Evolutionary conservation across 352 stramenopile genomes (phyloP).

Genomic region (Phytopythium cucurbitacearum): DNA sequence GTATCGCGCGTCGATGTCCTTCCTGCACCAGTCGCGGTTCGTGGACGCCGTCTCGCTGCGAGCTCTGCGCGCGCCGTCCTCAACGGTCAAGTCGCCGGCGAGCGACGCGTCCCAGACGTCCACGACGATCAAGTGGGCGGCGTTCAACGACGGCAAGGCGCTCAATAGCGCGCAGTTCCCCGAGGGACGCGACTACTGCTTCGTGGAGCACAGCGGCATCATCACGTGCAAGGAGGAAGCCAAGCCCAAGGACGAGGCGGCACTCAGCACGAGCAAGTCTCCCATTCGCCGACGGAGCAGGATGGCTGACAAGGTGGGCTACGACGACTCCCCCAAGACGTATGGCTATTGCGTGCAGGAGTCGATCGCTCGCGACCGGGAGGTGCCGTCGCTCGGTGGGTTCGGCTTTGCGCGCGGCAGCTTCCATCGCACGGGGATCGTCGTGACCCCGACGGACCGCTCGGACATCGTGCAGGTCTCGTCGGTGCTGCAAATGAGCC

Average conservation of each 20-base stretch:
- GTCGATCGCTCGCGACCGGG: constrained; percentile 51
- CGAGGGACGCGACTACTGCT: constrained; percentile 67
- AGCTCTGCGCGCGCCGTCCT: neutral
- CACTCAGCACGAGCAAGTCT: neutral
- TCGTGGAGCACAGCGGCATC: constrained; percentile 69
- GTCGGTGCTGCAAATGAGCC: constrained; percentile 53
- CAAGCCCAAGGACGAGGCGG: neutral
- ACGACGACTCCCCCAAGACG: constrained; percentile 8
- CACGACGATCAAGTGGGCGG: constrained; percentile 72
- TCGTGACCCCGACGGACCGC: constrained; percentile 56
- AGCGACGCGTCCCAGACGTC: constrained; percentile 24
- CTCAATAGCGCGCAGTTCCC: constrained; percentile 21
- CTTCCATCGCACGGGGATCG: constrained; percentile 55
- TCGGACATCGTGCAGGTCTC: constrained; percentile 60
- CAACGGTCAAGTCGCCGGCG: constrained; percentile 18
- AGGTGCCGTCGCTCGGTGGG: constrained; percentile 53
- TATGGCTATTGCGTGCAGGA: constrained; percentile 71
- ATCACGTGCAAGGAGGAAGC: constrained; percentile 11
- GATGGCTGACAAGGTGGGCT: too few species aligned
- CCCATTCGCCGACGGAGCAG: too few species aligned
- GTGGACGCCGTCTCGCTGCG: constrained; percentile 59
- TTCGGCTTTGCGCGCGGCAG: constrained; percentile 50
- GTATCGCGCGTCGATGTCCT: constrained; percentile 62
- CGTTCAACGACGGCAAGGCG: constrained; percentile 49
- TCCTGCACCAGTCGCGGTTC: constrained; percentile 53